Percentiles rank a stretch among this genome's conserved stretches.
phyloP scores from a whole-genome alignment of 768 basidiomycete genomes.

The Tephrocybe sp. region DNA sequence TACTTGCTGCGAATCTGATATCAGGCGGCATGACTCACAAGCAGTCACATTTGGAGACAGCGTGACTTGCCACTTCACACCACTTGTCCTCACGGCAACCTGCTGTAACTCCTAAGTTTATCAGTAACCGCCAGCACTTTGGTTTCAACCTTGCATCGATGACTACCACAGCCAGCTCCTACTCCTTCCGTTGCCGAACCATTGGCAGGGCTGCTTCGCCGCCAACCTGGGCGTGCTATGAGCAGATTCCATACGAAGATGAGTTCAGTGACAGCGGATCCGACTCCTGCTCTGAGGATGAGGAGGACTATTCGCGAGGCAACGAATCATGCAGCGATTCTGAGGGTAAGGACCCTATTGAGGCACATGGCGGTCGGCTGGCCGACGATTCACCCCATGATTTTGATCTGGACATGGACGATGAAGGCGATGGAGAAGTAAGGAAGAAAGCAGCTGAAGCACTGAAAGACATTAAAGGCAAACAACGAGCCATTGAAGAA shows the following conservation, averaged over 20 bases:
- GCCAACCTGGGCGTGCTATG: constrained; percentile 88
- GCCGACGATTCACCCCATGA: constrained; percentile 31
- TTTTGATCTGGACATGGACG: constrained; percentile 57
- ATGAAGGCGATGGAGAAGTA: constrained; percentile 34
- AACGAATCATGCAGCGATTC: constrained; percentile 23
- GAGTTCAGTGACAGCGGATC: constrained; percentile 59
- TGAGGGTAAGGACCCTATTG: constrained; percentile 32
- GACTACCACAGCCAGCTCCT: constrained; percentile 38
- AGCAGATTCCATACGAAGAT: constrained; percentile 76
- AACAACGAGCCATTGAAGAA: constrained; percentile 74
- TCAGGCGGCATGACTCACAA: too few species aligned
- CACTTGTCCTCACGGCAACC: too few species aligned
- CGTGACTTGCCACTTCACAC: too few species aligned
- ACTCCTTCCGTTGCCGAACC: constrained; percentile 65
- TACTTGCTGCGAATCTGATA: too few species aligned
- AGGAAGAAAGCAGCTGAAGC: constrained; percentile 35
- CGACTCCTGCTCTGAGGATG: constrained; percentile 74
- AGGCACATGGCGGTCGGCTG: constrained; percentile 25
- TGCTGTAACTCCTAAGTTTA: too few species aligned
- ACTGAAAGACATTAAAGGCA: constrained; percentile 71
- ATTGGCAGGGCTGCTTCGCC: constrained; percentile 81
- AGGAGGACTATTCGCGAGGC: constrained; percentile 50
- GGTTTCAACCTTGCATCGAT: constrained; percentile 21
- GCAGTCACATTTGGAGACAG: too few species aligned
- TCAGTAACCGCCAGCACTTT: too few species aligned